Conservation (phyloP, 108 stramenopile species). For the Schizochytrium sp. region DNA sequence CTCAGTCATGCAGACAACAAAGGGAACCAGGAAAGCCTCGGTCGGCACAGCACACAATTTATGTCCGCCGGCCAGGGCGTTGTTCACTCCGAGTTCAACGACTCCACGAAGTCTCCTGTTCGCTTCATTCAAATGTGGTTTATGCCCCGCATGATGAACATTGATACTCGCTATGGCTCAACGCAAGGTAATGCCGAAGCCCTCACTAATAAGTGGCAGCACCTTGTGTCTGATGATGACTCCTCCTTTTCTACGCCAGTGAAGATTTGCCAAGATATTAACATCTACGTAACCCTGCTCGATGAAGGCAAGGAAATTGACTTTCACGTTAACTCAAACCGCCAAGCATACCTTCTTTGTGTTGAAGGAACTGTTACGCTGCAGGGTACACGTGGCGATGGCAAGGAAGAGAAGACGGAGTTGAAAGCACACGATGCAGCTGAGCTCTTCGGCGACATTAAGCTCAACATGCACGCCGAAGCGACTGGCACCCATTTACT, state of each 20-base stretch:
- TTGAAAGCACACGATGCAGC: too few species aligned
- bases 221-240: slow-evolving; percentile 77
- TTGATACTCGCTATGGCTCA: slow-evolving; percentile 82
- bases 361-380: slow-evolving; percentile 76
- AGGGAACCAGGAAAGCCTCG: slow-evolving; percentile 82
- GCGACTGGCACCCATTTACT: too few species aligned
- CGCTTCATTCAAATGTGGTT: slow-evolving; percentile 90
- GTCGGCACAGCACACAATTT: slow-evolving; percentile 83
- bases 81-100: slow-evolving; percentile 81
- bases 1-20: slow-evolving; percentile 83
- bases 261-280: slow-evolving; percentile 80
- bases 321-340: slow-evolving; percentile 65
- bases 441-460: too few species aligned
- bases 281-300: slow-evolving; percentile 79
- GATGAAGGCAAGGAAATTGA: slow-evolving; percentile 69
- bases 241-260: slow-evolving; percentile 72
- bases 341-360: slow-evolving; percentile 83
- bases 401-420: too few species aligned
- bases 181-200: slow-evolving; percentile 54
- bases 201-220: slow-evolving; percentile 74
- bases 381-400: too few species aligned
- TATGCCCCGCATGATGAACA: slow-evolving; percentile 71
- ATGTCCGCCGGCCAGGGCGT: slow-evolving; percentile 85
- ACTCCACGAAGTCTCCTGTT: slow-evolving; percentile 73
- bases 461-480: too few species aligned